phyloP scores from a whole-genome alignment of 2,329 filamentous ascomycete genomes.

The Ophiostoma ips region DNA sequence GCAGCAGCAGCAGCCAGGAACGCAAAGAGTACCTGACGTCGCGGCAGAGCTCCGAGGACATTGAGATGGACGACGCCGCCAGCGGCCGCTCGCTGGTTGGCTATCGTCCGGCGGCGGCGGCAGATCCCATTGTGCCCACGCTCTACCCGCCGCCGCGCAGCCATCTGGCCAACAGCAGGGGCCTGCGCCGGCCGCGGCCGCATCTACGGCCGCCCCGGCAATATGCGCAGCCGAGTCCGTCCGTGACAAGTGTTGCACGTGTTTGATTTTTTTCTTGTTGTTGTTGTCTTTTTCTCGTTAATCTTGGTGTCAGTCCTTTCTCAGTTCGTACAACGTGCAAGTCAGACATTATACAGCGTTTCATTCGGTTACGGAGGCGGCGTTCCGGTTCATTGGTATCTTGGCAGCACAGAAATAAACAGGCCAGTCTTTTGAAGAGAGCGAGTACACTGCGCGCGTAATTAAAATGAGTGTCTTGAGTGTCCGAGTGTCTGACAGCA shows the following conservation, averaged over 20 bases:
- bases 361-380: too few species aligned
- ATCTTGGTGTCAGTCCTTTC: neutral
- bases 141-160: constrained; percentile 7
- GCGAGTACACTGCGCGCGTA: too few species aligned
- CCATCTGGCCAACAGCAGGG: neutral
- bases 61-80: constrained; percentile 10
- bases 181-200: neutral
- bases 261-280: neutral
- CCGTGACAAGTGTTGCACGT: neutral
- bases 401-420: too few species aligned
- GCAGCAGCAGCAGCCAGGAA: too few species aligned
- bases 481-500: too few species aligned
- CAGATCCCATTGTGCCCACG: neutral
- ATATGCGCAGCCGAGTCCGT: neutral
- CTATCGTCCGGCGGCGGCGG: neutral
- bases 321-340: too few species aligned
- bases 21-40: constrained; percentile 5
- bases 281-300: neutral
- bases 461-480: too few species aligned
- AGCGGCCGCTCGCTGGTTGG: constrained; percentile 11
- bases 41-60: constrained; percentile 5
- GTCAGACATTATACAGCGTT: too few species aligned
- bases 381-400: too few species aligned
- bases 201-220: neutral
- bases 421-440: too few species aligned